A percentile compares a stretch with the other conserved stretches of the same genome.
These are phyloP conservation scores for Aspergillus hiratsukae DNA, from an alignment of 2,329 filamentous ascomycete genomes.

Conservation along the genomic window DNA sequence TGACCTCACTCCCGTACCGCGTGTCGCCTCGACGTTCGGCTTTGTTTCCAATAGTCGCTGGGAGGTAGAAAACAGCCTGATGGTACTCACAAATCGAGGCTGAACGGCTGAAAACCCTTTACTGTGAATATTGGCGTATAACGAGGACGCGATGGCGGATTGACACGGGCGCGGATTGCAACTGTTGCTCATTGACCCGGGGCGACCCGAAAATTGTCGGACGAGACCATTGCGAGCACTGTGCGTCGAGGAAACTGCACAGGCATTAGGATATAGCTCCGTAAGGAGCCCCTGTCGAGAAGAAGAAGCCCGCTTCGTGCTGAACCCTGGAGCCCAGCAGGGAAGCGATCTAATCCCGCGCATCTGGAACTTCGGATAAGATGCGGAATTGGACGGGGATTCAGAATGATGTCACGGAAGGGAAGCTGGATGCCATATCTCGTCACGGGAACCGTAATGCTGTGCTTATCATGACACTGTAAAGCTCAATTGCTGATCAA, in stretches of 20 bases:
- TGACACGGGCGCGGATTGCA: conserved; percentile 12
- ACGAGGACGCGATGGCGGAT: conserved; percentile 11
- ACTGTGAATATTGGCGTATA: conserved; percentile 10
- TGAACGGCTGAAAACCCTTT: conserved; percentile 7
- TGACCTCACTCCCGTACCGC: conserved; percentile 20
- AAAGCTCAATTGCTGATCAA: conserved; percentile 2
- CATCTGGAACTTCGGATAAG: conserved; percentile 31
- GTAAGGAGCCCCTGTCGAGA: conserved; percentile 14
- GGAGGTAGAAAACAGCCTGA: conserved; percentile 27
- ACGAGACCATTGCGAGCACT: conserved; percentile 8
- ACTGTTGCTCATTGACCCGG: conserved; percentile 17
- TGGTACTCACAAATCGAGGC: conserved; percentile 16
- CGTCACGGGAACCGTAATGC: conserved; percentile 9
- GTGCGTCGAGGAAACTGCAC: neutral
- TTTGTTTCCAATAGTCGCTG: conserved; percentile 24
- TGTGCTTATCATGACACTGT: conserved; percentile 16
- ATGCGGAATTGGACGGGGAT: conserved; percentile 19
- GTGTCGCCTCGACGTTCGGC: conserved; percentile 13
- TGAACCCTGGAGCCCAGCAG: conserved; percentile 29
- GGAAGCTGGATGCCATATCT: conserved; percentile 30
- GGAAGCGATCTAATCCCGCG: conserved; percentile 39
- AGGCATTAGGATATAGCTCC: conserved; percentile 14
- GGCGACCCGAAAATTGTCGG: conserved; percentile 22
- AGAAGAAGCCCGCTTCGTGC: conserved; percentile 22
- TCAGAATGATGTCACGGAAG: conserved; percentile 23